Evolutionary conservation across 345 rosid species (phyloP), one percentile per base, ranked within the genome.

Genomic region (Carallia brachiata): DNA sequence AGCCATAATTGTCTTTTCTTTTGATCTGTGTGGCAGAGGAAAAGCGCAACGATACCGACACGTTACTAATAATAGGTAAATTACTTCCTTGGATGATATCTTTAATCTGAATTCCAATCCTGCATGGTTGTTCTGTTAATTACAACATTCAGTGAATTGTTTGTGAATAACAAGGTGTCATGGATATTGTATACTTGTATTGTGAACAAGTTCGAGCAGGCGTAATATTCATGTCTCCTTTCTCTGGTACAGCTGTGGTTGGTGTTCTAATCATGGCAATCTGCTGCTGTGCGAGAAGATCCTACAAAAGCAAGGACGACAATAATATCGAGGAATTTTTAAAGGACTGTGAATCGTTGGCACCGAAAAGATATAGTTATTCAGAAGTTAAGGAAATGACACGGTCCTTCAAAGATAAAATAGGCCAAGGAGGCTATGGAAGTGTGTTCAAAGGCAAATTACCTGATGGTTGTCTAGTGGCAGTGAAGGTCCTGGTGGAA

Each of bases 371-470:
- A 48, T 69, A 69, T 50, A 50, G 23, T 30, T 69, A 69, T 34
- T 5, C 58, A 44, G 58, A 69, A 61, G 59, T 69, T 1, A 70
- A 70, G 73, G 61, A 61, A 69, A 70, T 61, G 32, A 69, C 66
- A 18, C 23, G 19, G 19, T 60, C 34, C 12, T 58, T 69, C 50
- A 31, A 60, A 6, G 32, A 60, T 16, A 69, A 23, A 48, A 36
- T 61, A 30, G 57, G 73, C 31, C 47, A 30, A 47, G 73, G 65
- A 31, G 73, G 66, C 7, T 69, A 30, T 34, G 73, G 66, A 69
- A n/a, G 36, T 31, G 73, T 69, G n/a, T 61, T 60, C 34, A 61
- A 69, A 62, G 73, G 73, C 8, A 62, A 61, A 27, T 61, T 70
- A 70, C 52, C 36, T 27, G 72, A 60, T 48, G 65, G 65, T 5